A percentile compares a stretch with the other conserved stretches of the same genome.
Conservation (phyloP, 2,329 filamentous ascomycete genomes). For the Pestalotiopsis sp. region DNA sequence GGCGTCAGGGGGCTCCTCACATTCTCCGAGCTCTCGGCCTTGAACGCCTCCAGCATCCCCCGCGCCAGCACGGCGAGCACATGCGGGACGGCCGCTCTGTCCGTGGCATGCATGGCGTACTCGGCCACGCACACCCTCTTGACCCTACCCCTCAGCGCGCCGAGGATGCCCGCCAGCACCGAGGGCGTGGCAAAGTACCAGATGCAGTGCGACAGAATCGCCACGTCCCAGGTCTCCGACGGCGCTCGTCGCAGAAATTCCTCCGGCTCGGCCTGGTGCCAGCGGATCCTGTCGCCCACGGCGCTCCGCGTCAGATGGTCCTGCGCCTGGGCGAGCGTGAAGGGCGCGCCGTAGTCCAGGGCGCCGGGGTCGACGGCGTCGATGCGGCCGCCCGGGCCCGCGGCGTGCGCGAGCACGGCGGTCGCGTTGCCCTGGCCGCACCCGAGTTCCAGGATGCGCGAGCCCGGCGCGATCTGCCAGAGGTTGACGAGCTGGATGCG, state of each 20-base stretch:
- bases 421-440: conserved; percentile 64
- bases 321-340: conserved; percentile 53
- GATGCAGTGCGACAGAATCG: conserved; percentile 43
- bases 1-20: conserved; percentile 49
- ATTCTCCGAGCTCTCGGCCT: conserved; percentile 42
- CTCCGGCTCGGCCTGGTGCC: conserved; percentile 39
- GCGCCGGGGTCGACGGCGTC: conserved; percentile 55
- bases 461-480: conserved; percentile 40
- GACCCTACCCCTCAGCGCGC: conserved; percentile 34
- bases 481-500: conserved; percentile 36
- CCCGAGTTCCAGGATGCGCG: conserved; percentile 56
- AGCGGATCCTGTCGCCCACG: conserved; percentile 45
- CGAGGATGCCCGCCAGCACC: conserved; percentile 38
- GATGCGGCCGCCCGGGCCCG: conserved; percentile 46
- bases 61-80: conserved; percentile 52
- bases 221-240: conserved; percentile 14
- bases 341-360: conserved; percentile 51
- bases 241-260: conserved; percentile 34
- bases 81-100: conserved; percentile 45
- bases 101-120: conserved; percentile 44
- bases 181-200: conserved; percentile 53
- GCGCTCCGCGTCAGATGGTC: conserved; percentile 40
- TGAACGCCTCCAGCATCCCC: conserved; percentile 44
- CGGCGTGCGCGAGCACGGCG: conserved; percentile 50
- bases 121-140: conserved; percentile 46